Base-by-base conservation (phyloP, 2,329 filamentous ascomycete species). In the Talaromyces islandicus region DNA sequence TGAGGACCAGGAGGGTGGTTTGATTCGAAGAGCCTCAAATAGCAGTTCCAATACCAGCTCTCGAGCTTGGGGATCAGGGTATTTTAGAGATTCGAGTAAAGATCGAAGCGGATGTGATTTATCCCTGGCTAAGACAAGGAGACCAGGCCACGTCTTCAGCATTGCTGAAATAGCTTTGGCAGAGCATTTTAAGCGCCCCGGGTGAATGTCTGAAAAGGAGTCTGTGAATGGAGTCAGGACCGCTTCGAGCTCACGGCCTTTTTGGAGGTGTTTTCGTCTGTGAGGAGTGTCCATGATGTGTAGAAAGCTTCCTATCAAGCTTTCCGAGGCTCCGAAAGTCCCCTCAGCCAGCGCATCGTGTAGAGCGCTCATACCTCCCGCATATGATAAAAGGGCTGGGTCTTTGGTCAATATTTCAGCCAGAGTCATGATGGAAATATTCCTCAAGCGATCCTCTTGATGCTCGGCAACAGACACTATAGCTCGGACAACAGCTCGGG, bases 191-290 rank as follows among this genome's bases (percentile, higher is more conserved):
- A 97, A 73, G 63, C 82, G 83, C 54, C 87, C 85, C 68, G 84
- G 85, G 64, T 84, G 80, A 19, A 81, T 80, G 41, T 80, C 77
- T 2, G 80, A 74, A 52, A 83, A 75, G 19, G 91, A 88, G 71
- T 97, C 94, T 0, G 94, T 99, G 69, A 99, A 97, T 17, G 91
- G 87, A 1, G 92, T 92, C 70, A 99, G 96, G 30, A 92, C 83
- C 43, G 91, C 86, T 72, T 97, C 93, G 52, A 99, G 81, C 70
- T 96, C 92, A 68, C 92, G 91, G 4, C 93, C 92, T 24, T 91
- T 90, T 62, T 89, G 86, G n/a, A 99, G 79, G 67, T 90, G 94
- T 69, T 86, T 88, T 63, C 94, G 85, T 63, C 88, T 87, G 60
- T 88, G 84, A 4, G 94, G 94, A 1, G 88, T 85, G 73, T 99